phyloP scores from a whole-genome alignment of 805 yeast species.

The Wickerhamomyces bovis region DNA sequence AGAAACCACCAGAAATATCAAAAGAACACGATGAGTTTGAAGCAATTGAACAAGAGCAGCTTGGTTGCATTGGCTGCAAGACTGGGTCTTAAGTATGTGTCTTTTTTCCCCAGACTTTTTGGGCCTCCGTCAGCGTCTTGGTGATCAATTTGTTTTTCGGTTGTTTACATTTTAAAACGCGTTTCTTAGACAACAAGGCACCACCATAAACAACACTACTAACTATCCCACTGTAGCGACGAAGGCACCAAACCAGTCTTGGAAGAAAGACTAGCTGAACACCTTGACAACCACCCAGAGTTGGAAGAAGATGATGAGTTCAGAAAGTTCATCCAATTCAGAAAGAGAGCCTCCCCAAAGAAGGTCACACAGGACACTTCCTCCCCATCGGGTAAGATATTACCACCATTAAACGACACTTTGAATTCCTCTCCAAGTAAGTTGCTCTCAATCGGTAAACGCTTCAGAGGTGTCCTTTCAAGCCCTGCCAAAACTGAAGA shows the following conservation, averaged over 20 bases:
- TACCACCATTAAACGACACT: constrained; percentile 9
- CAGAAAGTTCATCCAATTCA: constrained; percentile 21
- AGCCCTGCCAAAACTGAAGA: constrained; percentile 11
- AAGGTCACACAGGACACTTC: constrained; percentile 13
- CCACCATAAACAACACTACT: too few species aligned
- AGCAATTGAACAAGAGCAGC: constrained; percentile 30
- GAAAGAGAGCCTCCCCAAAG: constrained; percentile 24
- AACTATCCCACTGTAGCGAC: too few species aligned
- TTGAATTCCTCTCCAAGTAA: constrained; percentile 19
- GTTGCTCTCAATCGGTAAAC: constrained; percentile 13
- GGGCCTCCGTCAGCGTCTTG: constrained; percentile 1
- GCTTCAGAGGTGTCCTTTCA: constrained; percentile 17
- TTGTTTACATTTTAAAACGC: background rate
- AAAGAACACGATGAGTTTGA: constrained; percentile 25
- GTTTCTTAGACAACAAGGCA: background rate
- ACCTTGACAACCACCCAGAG: constrained; percentile 28
- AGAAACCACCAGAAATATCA: constrained; percentile 1
- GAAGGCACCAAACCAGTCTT: constrained; percentile 26
- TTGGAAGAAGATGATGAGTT: constrained; percentile 20
- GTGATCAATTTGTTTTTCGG: background rate
- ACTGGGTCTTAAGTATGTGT: constrained; percentile 29
- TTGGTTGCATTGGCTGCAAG: constrained; percentile 31
- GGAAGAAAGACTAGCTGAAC: constrained; percentile 24
- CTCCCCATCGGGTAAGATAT: constrained; percentile 9
- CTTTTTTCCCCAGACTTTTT: constrained; percentile 4